Evolutionary conservation across 345 rosid species (phyloP), one percentile per base, ranked within the genome.

Genomic region (Sisymbrium irio): DNA sequence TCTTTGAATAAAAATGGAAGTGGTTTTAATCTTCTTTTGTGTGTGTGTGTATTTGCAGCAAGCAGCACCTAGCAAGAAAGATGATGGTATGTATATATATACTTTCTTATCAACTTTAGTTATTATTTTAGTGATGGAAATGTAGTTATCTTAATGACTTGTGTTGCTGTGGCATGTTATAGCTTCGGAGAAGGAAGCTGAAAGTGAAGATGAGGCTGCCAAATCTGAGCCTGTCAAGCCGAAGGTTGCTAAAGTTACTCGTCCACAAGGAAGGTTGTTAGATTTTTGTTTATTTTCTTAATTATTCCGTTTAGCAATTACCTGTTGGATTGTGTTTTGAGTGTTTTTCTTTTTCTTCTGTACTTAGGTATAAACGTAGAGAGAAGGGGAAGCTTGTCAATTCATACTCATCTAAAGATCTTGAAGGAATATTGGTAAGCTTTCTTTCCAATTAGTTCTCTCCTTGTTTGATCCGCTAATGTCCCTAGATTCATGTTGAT

Each of bases 361-460:
- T 36, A 60, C 12, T 67, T 73, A 89, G 96, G 80, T 95, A 92
- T 72, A 80, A 84, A 70, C 92, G 77, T 73, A 86, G 99, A 82
- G 99, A 95, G 80, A 85, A 81, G 47, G 99, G 91, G 74, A 95
- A 95, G 87, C 88, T 76, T 81, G 99, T 92, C 32, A 80, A 76
- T 57, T 81, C 89, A 25, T 95, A 92, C 82, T 86, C 99, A 25
- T 80, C 86, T 2, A 86, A 85, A 74, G 99, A 95, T 83, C 96
- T 95, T 72, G 90, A 85, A 77, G 98, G 98, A 73, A 95, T 95
- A 78, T 81, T 95, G 45, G 99, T 95, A 84, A 79, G 93, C 78
- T 60, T 25, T 49, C 44, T 59, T 17, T 80, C 19, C 50, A 42
- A 62, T 30, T 46, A 7, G 13, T 27, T 30, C 22, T 44, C 12